These are phyloP conservation scores for Paramyrothecium roridum DNA, from an alignment of 2,329 filamentous ascomycete genomes.

Conservation along the genomic window DNA sequence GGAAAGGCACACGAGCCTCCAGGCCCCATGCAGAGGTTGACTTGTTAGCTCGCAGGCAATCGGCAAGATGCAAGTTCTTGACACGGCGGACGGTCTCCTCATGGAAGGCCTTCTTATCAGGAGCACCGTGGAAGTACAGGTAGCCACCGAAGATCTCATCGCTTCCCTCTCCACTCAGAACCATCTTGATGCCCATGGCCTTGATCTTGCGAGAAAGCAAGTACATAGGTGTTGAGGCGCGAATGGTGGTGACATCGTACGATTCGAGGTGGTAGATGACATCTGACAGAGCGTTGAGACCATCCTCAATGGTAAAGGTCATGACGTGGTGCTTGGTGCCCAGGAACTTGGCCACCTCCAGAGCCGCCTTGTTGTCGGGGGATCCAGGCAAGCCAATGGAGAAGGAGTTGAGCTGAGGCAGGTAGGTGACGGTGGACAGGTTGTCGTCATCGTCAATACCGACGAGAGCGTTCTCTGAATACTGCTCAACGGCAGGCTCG, in stretches of 20 bases:
- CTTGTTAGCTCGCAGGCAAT: slow-evolving; percentile 98
- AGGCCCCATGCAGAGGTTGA: slow-evolving; percentile 97
- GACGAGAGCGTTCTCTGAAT: slow-evolving; percentile 70
- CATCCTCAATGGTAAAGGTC: slow-evolving; percentile 97
- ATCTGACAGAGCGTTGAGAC: slow-evolving; percentile 92
- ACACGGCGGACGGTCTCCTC: slow-evolving; percentile 90
- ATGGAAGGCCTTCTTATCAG: slow-evolving; percentile 89
- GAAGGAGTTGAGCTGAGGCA: slow-evolving; percentile 97
- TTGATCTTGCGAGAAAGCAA: slow-evolving; percentile 98
- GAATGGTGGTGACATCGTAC: slow-evolving; percentile 97
- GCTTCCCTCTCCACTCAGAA: slow-evolving; percentile 91
- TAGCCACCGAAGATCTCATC: slow-evolving; percentile 99
- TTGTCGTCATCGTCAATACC: slow-evolving; percentile 93
- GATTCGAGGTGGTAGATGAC: slow-evolving; percentile 98
- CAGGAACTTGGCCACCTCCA: slow-evolving; percentile 93
- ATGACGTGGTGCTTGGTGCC: slow-evolving; percentile 98
- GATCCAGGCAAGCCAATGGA: slow-evolving; percentile 93
- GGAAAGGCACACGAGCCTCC: slow-evolving; percentile 94
- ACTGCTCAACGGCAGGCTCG: slow-evolving; percentile 50
- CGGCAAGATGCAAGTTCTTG: slow-evolving; percentile 94
- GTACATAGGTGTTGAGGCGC: slow-evolving; percentile 98
- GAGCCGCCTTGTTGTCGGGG: slow-evolving; percentile 86
- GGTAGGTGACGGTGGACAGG: slow-evolving; percentile 82
- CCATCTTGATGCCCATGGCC: slow-evolving; percentile 99
- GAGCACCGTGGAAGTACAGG: slow-evolving; percentile 96